Conservation (phyloP, 768 basidiomycete species). For the Suillus americanus region DNA sequence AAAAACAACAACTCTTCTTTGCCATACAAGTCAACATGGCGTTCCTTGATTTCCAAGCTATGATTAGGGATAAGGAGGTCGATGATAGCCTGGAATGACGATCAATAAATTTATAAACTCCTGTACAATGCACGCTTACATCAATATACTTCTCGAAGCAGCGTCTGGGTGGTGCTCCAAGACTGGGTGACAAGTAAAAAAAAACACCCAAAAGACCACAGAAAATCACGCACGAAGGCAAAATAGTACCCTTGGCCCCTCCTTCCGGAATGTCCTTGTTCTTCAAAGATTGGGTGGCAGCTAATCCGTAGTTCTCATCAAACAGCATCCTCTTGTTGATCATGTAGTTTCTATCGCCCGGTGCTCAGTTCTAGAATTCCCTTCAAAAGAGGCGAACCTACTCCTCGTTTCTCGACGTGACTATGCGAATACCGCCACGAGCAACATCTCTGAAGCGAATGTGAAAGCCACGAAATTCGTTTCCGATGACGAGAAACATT, state of each 20-base stretch:
- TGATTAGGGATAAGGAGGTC: slow-evolving; percentile 97
- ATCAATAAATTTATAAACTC: slow-evolving; percentile 12
- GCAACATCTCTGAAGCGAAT: slow-evolving; percentile 97
- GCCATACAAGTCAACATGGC: slow-evolving; percentile 82
- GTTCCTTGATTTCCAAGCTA: slow-evolving; percentile 95
- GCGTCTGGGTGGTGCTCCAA: slow-evolving; percentile 81
- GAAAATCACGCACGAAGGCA: slow-evolving; percentile 70
- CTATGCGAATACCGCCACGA: slow-evolving; percentile 93
- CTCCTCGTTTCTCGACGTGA: slow-evolving; percentile 94
- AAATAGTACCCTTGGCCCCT: slow-evolving; percentile 95
- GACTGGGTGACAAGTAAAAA: slow-evolving; percentile 35
- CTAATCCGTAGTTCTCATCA: slow-evolving; percentile 96
- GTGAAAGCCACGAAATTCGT: slow-evolving; percentile 92
- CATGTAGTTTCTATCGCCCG: slow-evolving; percentile 72
- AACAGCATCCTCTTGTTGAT: slow-evolving; percentile 95
- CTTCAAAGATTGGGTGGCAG: slow-evolving; percentile 92
- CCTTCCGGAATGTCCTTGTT: slow-evolving; percentile 98
- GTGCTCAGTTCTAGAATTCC: neutral
- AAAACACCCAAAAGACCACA: neutral
- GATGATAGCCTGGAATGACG: slow-evolving; percentile 63
- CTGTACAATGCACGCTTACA: slow-evolving; percentile 40
- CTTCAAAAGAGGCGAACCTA: slow-evolving; percentile 30
- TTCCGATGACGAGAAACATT: slow-evolving; percentile 92
- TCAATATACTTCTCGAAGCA: slow-evolving; percentile 99
- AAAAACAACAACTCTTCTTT: slow-evolving; percentile 94